These are phyloP conservation scores for Achaetomiella virescens DNA, from an alignment of 495 filamentous ascomycete genomes.

Conservation along the genomic window DNA sequence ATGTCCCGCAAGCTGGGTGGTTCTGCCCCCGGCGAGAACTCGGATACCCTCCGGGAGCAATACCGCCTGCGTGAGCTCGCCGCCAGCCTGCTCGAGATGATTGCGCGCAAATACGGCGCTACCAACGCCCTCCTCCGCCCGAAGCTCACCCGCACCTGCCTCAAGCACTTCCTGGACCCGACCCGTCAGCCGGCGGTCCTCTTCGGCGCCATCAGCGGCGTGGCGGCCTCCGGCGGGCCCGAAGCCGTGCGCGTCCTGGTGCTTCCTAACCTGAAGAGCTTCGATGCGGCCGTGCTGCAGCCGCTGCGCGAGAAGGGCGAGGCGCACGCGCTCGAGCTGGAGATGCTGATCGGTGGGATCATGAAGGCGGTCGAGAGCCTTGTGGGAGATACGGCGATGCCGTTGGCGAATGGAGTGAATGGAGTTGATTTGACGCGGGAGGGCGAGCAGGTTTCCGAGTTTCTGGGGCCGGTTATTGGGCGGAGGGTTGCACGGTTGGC, in stretches of 20 bases:
- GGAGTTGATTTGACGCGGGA: constrained; percentile 35
- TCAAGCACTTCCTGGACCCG: constrained; percentile 85
- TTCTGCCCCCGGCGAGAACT: constrained; percentile 26
- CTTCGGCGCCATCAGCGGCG: constrained; percentile 77
- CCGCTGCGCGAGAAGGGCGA: constrained; percentile 55
- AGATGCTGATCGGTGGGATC: constrained; percentile 52
- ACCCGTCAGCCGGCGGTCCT: constrained; percentile 70
- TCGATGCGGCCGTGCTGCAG: constrained; percentile 59
- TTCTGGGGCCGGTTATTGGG: constrained; percentile 55
- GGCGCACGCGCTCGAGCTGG: constrained; percentile 49
- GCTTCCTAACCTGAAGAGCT: constrained; percentile 71
- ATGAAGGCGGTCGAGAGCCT: no score
- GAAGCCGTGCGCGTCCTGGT: constrained; percentile 76
- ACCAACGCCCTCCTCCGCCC: constrained; percentile 73
- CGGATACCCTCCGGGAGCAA: constrained; percentile 48
- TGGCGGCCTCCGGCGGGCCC: constrained; percentile 66
- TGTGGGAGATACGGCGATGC: no score
- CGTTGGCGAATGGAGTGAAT: no score
- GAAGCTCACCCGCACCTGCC: constrained; percentile 80
- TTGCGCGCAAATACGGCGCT: constrained; percentile 67
- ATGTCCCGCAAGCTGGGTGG: constrained; percentile 76
- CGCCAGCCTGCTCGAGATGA: constrained; percentile 65
- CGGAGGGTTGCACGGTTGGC: constrained; percentile 48
- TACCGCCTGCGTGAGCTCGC: constrained; percentile 80
- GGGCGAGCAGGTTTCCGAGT: constrained; percentile 47